Conservation (phyloP, 805 yeast species). For the Saccharomycopsis fibuligera region DNA sequence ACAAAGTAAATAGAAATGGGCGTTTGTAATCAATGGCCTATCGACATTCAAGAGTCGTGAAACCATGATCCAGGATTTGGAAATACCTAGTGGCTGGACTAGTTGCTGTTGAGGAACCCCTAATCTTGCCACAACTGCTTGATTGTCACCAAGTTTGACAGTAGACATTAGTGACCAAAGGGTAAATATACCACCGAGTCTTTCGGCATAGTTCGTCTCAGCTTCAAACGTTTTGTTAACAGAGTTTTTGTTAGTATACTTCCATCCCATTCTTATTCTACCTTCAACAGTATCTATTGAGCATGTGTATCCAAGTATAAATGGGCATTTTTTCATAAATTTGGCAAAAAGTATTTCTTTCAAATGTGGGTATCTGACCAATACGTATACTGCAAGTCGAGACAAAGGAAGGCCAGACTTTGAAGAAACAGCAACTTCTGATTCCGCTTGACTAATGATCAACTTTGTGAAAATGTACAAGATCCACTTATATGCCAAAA, state of each 20-base stretch:
- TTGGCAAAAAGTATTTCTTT: constrained; percentile 53
- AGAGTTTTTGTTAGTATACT: constrained; percentile 36
- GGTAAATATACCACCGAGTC: constrained; percentile 81
- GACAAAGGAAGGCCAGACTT: constrained; percentile 78
- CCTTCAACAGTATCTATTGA: constrained; percentile 77
- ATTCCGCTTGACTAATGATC: constrained; percentile 83
- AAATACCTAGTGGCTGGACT: constrained; percentile 44
- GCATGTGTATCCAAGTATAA: constrained; percentile 76
- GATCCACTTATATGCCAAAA: constrained; percentile 62
- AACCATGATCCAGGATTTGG: constrained; percentile 61
- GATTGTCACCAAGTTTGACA: constrained; percentile 3
- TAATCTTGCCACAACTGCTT: constrained; percentile 4
- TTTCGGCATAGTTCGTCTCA: constrained; percentile 68
- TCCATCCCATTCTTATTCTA: constrained; percentile 83
- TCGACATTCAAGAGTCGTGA: constrained; percentile 64
- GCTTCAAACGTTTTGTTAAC: constrained; percentile 36
- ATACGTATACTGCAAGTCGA: constrained; percentile 47
- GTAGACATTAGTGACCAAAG: constrained; percentile 60
- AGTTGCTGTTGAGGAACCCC: constrained; percentile 16
- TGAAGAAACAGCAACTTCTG: constrained; percentile 79
- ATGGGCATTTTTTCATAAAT: constrained; percentile 86
- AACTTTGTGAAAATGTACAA: constrained; percentile 82
- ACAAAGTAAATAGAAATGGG: constrained; percentile 65
- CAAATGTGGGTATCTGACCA: constrained; percentile 41
- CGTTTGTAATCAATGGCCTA: constrained; percentile 44